A percentile compares a stretch with the other conserved stretches of the same genome.
phyloP scores from a whole-genome alignment of 1,284 basidiomycete species.

The Quambalaria eucalypti region DNA sequence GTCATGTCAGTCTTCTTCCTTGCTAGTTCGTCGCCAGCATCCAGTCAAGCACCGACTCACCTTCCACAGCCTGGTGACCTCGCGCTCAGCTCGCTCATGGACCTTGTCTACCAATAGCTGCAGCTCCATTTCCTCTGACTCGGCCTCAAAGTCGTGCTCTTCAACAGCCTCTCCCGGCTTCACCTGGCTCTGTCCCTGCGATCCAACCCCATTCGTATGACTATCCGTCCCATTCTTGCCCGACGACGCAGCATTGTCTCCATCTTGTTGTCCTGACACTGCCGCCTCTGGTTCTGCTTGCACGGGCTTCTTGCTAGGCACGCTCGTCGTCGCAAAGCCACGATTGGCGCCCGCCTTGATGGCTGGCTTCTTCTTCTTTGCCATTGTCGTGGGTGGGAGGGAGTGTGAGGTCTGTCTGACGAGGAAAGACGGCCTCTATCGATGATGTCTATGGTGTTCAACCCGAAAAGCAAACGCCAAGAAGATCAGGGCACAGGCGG shows the following conservation, averaged over 20 bases:
- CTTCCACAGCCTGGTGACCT: conserved; percentile 63
- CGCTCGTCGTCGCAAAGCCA: conserved; percentile 53
- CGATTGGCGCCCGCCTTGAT: conserved; percentile 36
- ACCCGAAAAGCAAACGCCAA: too few species aligned
- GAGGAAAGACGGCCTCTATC: too few species aligned
- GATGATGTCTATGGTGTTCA: too few species aligned
- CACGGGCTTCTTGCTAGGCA: conserved; percentile 64
- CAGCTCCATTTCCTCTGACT: conserved; percentile 38
- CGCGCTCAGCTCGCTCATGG: conserved; percentile 82
- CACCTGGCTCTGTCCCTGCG: not conserved
- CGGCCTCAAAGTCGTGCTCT: not conserved
- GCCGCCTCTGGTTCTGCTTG: conserved; percentile 46
- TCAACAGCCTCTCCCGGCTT: not conserved
- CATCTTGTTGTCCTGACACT: not conserved
- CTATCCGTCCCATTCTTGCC: conserved; percentile 5
- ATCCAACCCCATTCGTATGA: not conserved
- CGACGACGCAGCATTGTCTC: conserved; percentile 6
- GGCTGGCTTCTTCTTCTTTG: conserved; percentile 40
- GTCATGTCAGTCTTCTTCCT: not conserved
- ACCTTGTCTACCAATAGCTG: conserved; percentile 57
- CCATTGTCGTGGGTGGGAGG: conserved; percentile 14
- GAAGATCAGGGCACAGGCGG: too few species aligned
- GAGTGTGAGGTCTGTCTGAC: too few species aligned
- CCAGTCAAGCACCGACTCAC: too few species aligned
- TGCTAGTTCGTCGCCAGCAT: too few species aligned